phyloP scores from a whole-genome alignment of 805 yeast species.

The Metschnikowia gelsemii region DNA sequence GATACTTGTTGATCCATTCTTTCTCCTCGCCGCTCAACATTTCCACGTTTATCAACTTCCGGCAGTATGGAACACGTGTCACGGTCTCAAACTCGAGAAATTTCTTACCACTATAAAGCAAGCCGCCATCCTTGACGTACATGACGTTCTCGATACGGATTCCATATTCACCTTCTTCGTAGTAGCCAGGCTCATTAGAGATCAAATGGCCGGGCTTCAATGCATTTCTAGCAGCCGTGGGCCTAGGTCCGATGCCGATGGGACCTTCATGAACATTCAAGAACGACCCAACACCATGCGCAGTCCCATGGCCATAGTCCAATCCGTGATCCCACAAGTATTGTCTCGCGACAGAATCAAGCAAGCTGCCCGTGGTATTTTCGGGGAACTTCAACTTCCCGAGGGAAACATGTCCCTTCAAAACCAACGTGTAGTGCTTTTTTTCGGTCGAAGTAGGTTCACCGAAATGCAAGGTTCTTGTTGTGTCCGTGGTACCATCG shows the following conservation, averaged over 20 bases:
- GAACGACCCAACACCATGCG: constrained; percentile 63
- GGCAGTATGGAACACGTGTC: constrained; percentile 83
- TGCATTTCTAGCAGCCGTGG: constrained; percentile 43
- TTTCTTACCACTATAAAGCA: constrained; percentile 49
- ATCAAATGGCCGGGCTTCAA: constrained; percentile 54
- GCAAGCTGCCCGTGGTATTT: constrained; percentile 51
- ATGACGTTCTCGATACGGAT: constrained; percentile 54
- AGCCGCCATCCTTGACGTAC: constrained; percentile 44
- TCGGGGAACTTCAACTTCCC: constrained; percentile 53
- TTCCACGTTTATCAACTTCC: constrained; percentile 60
- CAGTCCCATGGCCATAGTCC: constrained; percentile 64
- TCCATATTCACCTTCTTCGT: constrained; percentile 59
- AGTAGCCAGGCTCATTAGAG: constrained; percentile 64
- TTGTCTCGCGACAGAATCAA: constrained; percentile 60
- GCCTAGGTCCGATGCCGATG: constrained; percentile 57
- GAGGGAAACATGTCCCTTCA: constrained; percentile 56
- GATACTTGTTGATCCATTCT: constrained; percentile 67
- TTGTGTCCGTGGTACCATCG: constrained; percentile 65
- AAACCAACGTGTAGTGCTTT: constrained; percentile 53
- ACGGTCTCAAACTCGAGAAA: constrained; percentile 77
- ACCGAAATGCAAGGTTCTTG: constrained; percentile 58
- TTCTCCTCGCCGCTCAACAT: constrained; percentile 63
- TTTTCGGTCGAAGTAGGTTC: constrained; percentile 47
- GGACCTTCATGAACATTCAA: constrained; percentile 66
- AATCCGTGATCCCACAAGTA: constrained; percentile 55